phyloP scores from a whole-genome alignment of 2,329 filamentous ascomycete genomes.

The Microdochium trichocladiopsis region DNA sequence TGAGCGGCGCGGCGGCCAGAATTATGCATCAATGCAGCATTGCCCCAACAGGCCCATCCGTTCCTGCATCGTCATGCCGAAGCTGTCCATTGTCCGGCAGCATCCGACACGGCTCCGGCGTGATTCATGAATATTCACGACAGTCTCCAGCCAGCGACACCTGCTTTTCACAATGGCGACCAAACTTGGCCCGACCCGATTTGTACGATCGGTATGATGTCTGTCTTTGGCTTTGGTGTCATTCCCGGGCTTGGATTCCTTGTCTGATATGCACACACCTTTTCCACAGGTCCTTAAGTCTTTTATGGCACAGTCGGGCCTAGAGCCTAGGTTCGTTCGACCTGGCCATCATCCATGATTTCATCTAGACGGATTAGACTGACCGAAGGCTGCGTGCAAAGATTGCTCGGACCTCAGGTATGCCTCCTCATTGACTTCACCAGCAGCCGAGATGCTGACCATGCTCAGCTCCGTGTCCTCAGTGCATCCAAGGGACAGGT shows the following conservation, averaged over 20 bases:
- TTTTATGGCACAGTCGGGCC: constrained; percentile 76
- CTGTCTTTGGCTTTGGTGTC: neutral
- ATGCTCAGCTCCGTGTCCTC: constrained; percentile 55
- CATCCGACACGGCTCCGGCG: too few species aligned
- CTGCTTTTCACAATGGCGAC: too few species aligned
- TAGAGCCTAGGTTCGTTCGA: constrained; percentile 71
- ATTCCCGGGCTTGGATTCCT: neutral
- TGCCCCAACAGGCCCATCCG: neutral
- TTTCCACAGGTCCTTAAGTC: constrained; percentile 67
- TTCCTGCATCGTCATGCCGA: too few species aligned
- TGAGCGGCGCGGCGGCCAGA: neutral
- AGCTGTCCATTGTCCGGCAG: too few species aligned
- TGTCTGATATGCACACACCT: constrained; percentile 8
- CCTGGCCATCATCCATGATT: too few species aligned
- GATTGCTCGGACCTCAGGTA: constrained; percentile 34
- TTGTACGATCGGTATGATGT: constrained; percentile 20
- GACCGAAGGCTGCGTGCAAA: constrained; percentile 8
- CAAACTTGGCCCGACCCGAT: constrained; percentile 20
- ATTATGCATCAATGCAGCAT: neutral
- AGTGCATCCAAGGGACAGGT: constrained; percentile 60
- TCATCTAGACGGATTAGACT: neutral
- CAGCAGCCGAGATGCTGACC: neutral
- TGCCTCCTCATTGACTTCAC: neutral
- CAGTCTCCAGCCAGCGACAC: constrained; percentile 2
- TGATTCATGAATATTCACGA: neutral